Evolutionary conservation across 2,329 filamentous ascomycete genomes (phyloP).

Genomic region (Pyrenophora tritici-repentis): DNA sequence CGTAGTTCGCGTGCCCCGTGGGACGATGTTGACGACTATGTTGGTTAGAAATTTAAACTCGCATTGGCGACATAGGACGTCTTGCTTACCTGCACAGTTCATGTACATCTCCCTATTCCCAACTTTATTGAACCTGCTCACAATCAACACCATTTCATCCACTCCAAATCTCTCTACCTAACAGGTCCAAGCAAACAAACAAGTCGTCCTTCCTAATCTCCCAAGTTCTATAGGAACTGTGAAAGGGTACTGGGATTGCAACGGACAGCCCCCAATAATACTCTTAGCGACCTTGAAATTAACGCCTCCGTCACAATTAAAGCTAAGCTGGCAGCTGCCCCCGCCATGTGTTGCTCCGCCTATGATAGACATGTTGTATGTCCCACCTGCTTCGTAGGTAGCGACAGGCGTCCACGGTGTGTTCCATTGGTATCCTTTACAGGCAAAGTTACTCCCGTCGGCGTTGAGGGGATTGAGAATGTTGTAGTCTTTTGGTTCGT

Average conservation of each 20-base stretch:
- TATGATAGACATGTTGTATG: conserved; percentile 66
- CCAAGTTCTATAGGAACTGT: conserved; percentile 35
- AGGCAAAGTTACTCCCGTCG: conserved; percentile 71
- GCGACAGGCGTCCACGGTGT: conserved; percentile 59
- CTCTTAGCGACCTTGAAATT: conserved; percentile 72
- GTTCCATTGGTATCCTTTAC: conserved; percentile 69
- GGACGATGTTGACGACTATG: conserved; percentile 67
- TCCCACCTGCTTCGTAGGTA: conserved; percentile 65
- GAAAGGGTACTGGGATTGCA: conserved; percentile 64
- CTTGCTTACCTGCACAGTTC: conserved; percentile 61
- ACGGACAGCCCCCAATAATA: conserved; percentile 63
- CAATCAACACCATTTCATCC: neutral
- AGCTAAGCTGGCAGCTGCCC: conserved; percentile 75
- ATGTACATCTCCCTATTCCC: conserved; percentile 87
- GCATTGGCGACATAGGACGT: too few relatives aligned
- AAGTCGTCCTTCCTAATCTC: conserved; percentile 31
- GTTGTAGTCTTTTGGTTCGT: conserved; percentile 65
- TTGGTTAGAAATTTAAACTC: too few relatives aligned
- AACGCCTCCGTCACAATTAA: conserved; percentile 73
- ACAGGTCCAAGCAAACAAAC: conserved; percentile 71
- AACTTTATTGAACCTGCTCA: conserved; percentile 64
- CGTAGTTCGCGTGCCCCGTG: neutral
- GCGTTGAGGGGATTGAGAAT: conserved; percentile 70
- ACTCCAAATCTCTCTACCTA: neutral
- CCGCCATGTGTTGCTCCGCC: conserved; percentile 67